A percentile compares a stretch with the other conserved stretches of the same genome.
Conservation (phyloP, 1,139 yeast genomes). For the Pichia sp. region DNA sequence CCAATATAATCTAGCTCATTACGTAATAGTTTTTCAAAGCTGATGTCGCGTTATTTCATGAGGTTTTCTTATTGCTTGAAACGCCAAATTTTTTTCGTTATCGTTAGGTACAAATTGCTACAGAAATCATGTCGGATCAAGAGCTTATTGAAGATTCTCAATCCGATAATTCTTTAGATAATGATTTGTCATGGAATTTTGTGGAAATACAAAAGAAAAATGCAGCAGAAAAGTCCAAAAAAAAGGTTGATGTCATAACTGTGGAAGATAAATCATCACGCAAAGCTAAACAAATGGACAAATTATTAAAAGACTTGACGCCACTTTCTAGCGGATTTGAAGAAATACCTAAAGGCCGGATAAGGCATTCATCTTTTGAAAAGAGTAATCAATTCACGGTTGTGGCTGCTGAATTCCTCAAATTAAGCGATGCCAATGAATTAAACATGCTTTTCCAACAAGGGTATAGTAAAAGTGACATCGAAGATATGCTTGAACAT, state of each 20-base stretch:
- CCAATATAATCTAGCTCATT: too few relatives aligned
- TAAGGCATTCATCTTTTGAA: slow-evolving; percentile 19
- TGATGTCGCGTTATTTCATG: too few relatives aligned
- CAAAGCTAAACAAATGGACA: slow-evolving; percentile 8
- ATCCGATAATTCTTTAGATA: slow-evolving; percentile 7
- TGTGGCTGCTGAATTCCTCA: slow-evolving; percentile 24
- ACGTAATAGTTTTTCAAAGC: too few relatives aligned
- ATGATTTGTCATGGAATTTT: slow-evolving; percentile 13
- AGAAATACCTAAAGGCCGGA: slow-evolving; percentile 10
- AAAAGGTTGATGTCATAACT: too few relatives aligned
- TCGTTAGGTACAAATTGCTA: too few relatives aligned
- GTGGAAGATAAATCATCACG: slow-evolving; percentile 7
- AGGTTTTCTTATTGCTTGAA: too few relatives aligned
- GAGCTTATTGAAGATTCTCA: slow-evolving; percentile 11
- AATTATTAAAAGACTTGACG: slow-evolving; percentile 9
- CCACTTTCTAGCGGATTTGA: slow-evolving; percentile 16
- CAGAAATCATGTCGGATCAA: too few relatives aligned
- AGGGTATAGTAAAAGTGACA: slow-evolving; percentile 19
- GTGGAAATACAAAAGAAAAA: slow-evolving; percentile 3
- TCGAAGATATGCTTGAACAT: slow-evolving; percentile 21
- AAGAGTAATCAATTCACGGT: slow-evolving; percentile 27
- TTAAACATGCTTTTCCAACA: slow-evolving; percentile 17
- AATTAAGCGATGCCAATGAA: slow-evolving; percentile 18
- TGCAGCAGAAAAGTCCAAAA: too few relatives aligned
- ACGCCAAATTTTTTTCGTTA: too few relatives aligned